Conservation (phyloP, 73 alveolate genomes). For the Blepharisma stoltei region DNA sequence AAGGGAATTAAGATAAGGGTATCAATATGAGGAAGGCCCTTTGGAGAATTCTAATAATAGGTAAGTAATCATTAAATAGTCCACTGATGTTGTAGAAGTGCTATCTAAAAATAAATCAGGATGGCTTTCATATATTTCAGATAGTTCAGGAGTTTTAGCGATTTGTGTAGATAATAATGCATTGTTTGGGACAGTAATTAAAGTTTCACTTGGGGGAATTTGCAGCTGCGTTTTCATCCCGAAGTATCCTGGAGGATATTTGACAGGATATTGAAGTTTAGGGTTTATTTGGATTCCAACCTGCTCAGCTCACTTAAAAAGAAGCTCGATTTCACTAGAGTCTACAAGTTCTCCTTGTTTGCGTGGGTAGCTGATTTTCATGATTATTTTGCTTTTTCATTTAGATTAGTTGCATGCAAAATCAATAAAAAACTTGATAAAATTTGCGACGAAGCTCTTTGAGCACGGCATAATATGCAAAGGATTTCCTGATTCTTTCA, state of each 20-base stretch:
- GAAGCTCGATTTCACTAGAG: not conserved
- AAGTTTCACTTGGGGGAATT: not conserved
- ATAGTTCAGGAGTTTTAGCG: not conserved
- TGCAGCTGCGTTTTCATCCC: not conserved
- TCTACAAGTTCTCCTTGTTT: not conserved
- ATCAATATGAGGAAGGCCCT: conserved; percentile 20
- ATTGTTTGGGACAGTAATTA: not conserved
- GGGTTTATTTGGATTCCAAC: conserved; percentile 15
- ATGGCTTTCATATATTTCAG: not conserved
- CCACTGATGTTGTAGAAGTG: not conserved
- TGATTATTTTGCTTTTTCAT: not conserved
- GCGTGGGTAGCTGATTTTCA: not conserved
- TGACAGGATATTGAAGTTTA: conserved; percentile 12
- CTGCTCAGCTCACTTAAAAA: conserved; percentile 13
- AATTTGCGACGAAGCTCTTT: too few species aligned
- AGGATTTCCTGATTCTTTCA: too few species aligned
- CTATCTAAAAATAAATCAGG: not conserved
- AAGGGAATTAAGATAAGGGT: conserved; percentile 15
- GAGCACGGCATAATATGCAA: too few species aligned
- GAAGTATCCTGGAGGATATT: conserved; percentile 14
- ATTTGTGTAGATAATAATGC: not conserved
- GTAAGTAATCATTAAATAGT: not conserved
- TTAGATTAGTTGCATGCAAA: not conserved
- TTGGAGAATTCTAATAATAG: conserved; percentile 9
- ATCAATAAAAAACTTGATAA: too few species aligned